phyloP scores from a whole-genome alignment of 495 filamentous ascomycete species.

The Podospora pseudoanserina region DNA sequence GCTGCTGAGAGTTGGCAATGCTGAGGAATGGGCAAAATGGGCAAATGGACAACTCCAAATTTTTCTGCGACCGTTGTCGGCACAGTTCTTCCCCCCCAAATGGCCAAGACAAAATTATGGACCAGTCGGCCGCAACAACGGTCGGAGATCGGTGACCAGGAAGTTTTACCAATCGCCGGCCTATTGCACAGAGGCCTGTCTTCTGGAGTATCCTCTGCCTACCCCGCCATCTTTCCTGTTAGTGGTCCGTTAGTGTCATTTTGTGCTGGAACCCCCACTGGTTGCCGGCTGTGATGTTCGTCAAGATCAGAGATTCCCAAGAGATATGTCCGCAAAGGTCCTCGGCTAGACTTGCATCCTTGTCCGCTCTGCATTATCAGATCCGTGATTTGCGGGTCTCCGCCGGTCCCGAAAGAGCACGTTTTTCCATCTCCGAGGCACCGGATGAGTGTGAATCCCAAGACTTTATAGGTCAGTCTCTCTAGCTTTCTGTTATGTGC shows the following conservation, averaged over 20 bases:
- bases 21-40: constrained; percentile 4
- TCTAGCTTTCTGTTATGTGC: background rate
- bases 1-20: background rate
- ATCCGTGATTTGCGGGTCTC: constrained; percentile 23
- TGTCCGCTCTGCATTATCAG: constrained; percentile 22
- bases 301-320: constrained; percentile 16
- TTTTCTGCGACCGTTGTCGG: constrained; percentile 23
- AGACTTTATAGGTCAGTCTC: background rate
- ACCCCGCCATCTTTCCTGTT: constrained; percentile 3
- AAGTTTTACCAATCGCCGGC: constrained; percentile 3
- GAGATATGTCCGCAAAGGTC: background rate
- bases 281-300: background rate
- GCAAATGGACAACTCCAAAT: constrained; percentile 13
- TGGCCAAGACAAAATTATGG: constrained; percentile 20
- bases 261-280: background rate
- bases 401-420: constrained; percentile 16
- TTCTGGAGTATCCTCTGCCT: constrained; percentile 4
- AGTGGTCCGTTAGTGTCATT: constrained; percentile 2
- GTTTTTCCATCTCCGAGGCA: constrained; percentile 15
- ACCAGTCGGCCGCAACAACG: constrained; percentile 13
- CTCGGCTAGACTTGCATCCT: constrained; percentile 16
- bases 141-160: constrained; percentile 13
- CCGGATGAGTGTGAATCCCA: background rate
- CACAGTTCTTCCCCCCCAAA: constrained; percentile 4
- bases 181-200: background rate